Percentiles rank a stretch among this genome's conserved stretches.
Conservation (phyloP, 495 filamentous ascomycete genomes). For the Lepraria neglecta region DNA sequence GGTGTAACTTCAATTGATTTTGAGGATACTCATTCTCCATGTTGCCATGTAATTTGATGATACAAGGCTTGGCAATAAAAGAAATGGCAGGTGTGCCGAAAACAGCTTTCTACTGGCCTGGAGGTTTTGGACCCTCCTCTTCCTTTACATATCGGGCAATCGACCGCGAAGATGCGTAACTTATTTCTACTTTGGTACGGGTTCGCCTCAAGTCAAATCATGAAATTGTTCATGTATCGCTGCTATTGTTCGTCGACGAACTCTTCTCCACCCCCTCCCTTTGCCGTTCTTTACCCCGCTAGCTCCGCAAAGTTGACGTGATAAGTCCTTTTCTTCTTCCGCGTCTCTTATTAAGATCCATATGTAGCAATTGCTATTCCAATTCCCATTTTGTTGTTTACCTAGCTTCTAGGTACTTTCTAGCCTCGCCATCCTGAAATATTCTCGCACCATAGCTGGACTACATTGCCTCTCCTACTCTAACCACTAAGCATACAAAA, state of each 20-base stretch:
- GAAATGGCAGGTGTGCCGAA: conserved; percentile 9
- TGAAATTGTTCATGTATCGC: background rate
- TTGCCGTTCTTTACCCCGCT: conserved; percentile 13
- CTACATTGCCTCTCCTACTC: background rate
- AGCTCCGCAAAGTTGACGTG: conserved; percentile 8
- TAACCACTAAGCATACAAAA: too few relatives aligned
- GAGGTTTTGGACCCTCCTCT: background rate
- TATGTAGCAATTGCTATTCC: background rate
- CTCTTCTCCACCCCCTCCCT: background rate
- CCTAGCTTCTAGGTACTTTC: too few relatives aligned
- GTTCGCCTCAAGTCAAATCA: background rate
- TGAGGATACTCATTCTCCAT: too few relatives aligned
- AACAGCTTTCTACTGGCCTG: background rate
- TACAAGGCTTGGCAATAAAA: background rate
- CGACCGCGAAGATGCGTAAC: background rate
- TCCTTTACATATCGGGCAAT: background rate
- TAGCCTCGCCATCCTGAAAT: too few relatives aligned
- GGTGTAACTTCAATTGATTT: too few relatives aligned
- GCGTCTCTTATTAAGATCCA: background rate
- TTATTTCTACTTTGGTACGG: background rate
- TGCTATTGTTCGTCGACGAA: background rate
- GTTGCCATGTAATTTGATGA: too few relatives aligned
- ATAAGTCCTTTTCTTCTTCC: background rate
- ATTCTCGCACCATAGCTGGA: background rate
- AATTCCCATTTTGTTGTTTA: background rate